Evolutionary conservation across 2,329 filamentous ascomycete species (phyloP), one percentile per base, ranked within the genome.

Genomic region (Fusarium denticulatum): DNA sequence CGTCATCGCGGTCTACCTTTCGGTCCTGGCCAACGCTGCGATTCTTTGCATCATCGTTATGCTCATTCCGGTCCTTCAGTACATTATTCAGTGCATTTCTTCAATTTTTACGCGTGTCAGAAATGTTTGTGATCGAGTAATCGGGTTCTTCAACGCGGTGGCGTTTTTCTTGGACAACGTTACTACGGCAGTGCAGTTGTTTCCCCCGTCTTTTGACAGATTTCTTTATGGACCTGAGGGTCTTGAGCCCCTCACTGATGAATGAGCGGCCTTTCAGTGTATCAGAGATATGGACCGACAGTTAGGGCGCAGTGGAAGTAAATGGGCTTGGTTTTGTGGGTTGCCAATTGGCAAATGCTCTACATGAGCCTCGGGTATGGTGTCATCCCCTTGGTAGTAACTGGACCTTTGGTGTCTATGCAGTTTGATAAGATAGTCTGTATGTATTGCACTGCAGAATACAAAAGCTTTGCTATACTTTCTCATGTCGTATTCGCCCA

Each of bases 311-410:
- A 6, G 13, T 16, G 13, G 3, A 6, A 15, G 6, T 9, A 9
- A 4, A 12, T 3, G 3, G 0, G 2, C 12, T 6, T 26, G 8
- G 13, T 11, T 15, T 18, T 3, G 3, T 15, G 0, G 13, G n/a
- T 20, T 8, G 30, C 16, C 20, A 7, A 6, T 3, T 34, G 6
- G 16, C 12, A 11, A 18, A 7, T 7, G 0, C 6, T 36, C 3
- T 24, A 20, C 12, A 15, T 1, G 18, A 22, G 49, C 0, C 8
- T 22, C 2, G 30, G 30, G 13, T 13, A 2, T 16, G 34, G 34
- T 15, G 15, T 9, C 34, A 9, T 36, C 34, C 6, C 7, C 15
- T 32, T 32, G 11, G 30, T 32, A 32, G 30, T 10, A 3, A 30
- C 11, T 30, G 11, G 9, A 30, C 10, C 9, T 30, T 30, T 30